Conservation (phyloP, 139 green algal genomes). For the Asterochloris erici region DNA sequence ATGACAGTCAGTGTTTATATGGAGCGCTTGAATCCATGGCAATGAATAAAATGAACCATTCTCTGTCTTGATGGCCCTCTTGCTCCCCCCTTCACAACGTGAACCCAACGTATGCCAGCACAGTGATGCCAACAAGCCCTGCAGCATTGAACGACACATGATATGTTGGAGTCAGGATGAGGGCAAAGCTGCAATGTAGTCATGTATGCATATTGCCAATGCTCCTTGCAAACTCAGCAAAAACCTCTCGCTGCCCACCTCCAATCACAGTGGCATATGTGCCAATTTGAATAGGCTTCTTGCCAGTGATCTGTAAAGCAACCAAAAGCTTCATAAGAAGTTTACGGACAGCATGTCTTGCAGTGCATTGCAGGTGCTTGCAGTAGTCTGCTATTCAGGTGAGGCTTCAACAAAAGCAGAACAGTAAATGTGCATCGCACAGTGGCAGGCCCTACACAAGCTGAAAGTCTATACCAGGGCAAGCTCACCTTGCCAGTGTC, state of each 20-base stretch:
- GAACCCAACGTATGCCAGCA: constrained; percentile 60
- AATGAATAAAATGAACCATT: no score
- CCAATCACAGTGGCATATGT: constrained; percentile 73
- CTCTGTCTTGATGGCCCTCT: no score
- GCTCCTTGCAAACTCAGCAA: no score
- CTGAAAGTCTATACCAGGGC: not conserved
- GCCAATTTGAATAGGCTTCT: constrained; percentile 54
- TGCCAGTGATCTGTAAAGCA: constrained; percentile 46
- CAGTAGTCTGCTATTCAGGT: not conserved
- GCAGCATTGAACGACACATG: no score
- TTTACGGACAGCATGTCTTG: not conserved
- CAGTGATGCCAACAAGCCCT: constrained; percentile 41
- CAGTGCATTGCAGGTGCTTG: not conserved
- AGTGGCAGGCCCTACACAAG: not conserved
- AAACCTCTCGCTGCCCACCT: constrained; percentile 5
- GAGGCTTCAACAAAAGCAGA: not conserved
- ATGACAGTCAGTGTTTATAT: no score
- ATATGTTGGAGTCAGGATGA: no score
- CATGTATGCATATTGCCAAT: no score
- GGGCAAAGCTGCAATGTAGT: no score
- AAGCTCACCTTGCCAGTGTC: constrained; percentile 62
- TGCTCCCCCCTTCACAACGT: constrained; percentile 15
- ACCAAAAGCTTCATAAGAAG: not conserved
- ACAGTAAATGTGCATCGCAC: not conserved
- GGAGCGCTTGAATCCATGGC: no score